Base-by-base conservation (phyloP, 106 monocot species). In the Dendrobium huoshanense region DNA sequence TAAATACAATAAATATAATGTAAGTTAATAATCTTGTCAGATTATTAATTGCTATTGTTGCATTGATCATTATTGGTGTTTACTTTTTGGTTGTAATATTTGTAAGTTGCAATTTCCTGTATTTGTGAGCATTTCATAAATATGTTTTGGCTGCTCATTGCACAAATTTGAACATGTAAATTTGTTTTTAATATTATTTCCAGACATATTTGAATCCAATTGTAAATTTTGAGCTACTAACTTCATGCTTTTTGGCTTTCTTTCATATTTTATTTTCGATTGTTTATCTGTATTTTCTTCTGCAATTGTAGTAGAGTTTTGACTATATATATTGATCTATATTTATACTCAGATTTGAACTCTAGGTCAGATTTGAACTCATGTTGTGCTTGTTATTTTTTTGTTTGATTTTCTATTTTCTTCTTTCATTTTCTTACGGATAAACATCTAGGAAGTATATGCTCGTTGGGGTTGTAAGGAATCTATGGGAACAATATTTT, bases 1-100 rank as follows among this genome's bases (percentile, higher is more conserved):
- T 19, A 88, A 41, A 45, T 94, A 89, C 87, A 82, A 49, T 73
- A 86, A 86, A 31, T 55, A 78, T 22, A 41, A 85, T 75, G 90
- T 87, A 77, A 73, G 41, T 64, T 64, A 72, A 72, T 72, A 37
- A 37, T 2, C 72, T 72, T 33, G 33, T 31, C 51, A 37, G 33
- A 29, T 37, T 33, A 13, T 33, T 72, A 15, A 72, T 37, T 72
- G 2, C 16, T 72, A 72, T 31, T 13, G 33, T 72, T 72, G 37
- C 0, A 72, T 72, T 72, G 33, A 72, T 15, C 2, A 13, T 17
- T 17, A 5, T 29, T 29, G 33, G 9, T 72, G 2, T 72, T 72
- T 37, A 37, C 15, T 15, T 72, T 72, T 16, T 72, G 1, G 37
- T 40, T 31, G 1, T 33, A 15, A 22, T 72, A 37, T 72, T 33